phyloP scores from a whole-genome alignment of 2,329 filamentous ascomycete species.

The Aspergillus sp. region DNA sequence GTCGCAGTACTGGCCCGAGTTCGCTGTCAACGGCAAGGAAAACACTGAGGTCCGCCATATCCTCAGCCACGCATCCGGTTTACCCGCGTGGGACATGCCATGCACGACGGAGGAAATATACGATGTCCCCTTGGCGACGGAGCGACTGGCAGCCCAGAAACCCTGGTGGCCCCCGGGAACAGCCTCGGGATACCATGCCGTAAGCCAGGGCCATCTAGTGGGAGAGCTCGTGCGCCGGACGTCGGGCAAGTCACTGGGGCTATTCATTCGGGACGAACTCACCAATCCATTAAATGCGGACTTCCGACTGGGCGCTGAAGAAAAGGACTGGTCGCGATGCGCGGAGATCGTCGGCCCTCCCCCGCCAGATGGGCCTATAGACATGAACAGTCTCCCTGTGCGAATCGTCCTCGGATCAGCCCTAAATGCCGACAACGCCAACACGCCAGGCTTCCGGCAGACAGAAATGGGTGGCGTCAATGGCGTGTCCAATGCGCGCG shows the following conservation, averaged over 20 bases:
- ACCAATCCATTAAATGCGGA: conserved; percentile 38
- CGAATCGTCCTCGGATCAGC: conserved; percentile 25
- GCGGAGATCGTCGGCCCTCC: conserved; percentile 24
- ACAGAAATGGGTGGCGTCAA: conserved; percentile 38
- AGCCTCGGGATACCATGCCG: conserved; percentile 36
- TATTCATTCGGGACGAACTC: conserved; percentile 40
- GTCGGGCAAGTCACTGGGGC: conserved; percentile 34
- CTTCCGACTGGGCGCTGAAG: conserved; percentile 38
- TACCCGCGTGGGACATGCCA: conserved; percentile 27
- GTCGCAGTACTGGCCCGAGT: conserved; percentile 42
- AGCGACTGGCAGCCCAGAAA: conserved; percentile 32
- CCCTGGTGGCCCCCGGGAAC: conserved; percentile 42
- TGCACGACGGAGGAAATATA: conserved; percentile 27
- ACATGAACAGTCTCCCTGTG: conserved; percentile 19
- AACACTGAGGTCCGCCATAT: conserved; percentile 34
- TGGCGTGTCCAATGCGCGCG: conserved; percentile 41
- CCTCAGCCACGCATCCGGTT: conserved; percentile 33
- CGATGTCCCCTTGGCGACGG: conserved; percentile 22
- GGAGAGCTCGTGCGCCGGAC: conserved; percentile 38
- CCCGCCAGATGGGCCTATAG: conserved; percentile 5
- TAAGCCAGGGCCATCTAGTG: conserved; percentile 36
- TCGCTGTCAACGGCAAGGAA: conserved; percentile 36
- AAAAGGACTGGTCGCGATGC: conserved; percentile 37
- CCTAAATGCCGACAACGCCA: conserved; percentile 12
- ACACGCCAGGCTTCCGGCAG: conserved; percentile 28